Conservation (phyloP, 2,329 filamentous ascomycete genomes). For the Hypocrella siamensis region DNA sequence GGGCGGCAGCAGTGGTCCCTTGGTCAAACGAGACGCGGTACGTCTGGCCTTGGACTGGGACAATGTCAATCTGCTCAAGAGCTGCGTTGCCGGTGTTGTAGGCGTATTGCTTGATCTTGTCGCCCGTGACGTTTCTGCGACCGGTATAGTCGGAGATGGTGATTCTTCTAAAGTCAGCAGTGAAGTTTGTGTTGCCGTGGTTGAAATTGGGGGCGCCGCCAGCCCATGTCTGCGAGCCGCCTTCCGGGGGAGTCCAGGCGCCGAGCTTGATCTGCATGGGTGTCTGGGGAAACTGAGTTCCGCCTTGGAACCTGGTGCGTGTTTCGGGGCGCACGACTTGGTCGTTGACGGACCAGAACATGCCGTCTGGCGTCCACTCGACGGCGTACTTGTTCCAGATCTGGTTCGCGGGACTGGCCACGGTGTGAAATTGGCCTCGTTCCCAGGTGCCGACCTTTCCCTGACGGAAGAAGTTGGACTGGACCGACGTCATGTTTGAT, state of each 20-base stretch:
- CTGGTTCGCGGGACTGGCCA: slow-evolving; percentile 31
- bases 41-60: too few species aligned
- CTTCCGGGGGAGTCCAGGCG: slow-evolving; percentile 48
- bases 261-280: slow-evolving; percentile 58
- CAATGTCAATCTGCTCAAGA: too few species aligned
- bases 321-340: slow-evolving; percentile 43
- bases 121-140: too few species aligned
- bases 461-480: slow-evolving; percentile 74
- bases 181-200: slow-evolving; percentile 24
- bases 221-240: slow-evolving; percentile 58
- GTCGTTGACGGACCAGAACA: slow-evolving; percentile 52
- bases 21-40: too few species aligned
- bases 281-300: slow-evolving; percentile 51
- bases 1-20: too few species aligned
- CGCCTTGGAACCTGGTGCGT: slow-evolving; percentile 40
- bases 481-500: slow-evolving; percentile 47
- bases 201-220: slow-evolving; percentile 37
- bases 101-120: too few species aligned
- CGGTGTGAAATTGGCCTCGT: slow-evolving; percentile 46
- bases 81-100: too few species aligned
- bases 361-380: slow-evolving; percentile 48
- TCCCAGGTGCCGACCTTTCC: slow-evolving; percentile 54
- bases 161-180: slow-evolving; percentile 27
- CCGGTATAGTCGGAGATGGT: slow-evolving; percentile 26
- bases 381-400: slow-evolving; percentile 53